These are phyloP conservation scores for Tulasnella calospora DNA, from an alignment of 768 basidiomycete species.

Conservation along the genomic window DNA sequence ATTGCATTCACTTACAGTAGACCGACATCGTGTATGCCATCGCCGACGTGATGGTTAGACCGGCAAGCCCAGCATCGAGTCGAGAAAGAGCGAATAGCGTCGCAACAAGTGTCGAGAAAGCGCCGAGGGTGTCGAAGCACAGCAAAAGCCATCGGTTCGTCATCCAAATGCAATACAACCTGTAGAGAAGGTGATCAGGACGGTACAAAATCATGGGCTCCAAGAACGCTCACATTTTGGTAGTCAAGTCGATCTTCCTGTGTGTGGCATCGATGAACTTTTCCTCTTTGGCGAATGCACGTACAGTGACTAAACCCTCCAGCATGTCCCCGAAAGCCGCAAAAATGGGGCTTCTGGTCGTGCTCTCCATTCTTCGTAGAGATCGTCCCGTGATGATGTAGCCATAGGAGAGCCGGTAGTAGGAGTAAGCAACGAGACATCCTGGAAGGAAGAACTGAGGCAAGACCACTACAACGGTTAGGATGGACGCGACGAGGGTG, in stretches of 20 bases:
- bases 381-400: slow-evolving; percentile 68
- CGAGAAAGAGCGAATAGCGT: slow-evolving; percentile 66
- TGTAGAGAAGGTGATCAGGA: background rate
- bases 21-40: slow-evolving; percentile 52
- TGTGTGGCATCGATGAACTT: slow-evolving; percentile 73
- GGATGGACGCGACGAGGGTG: slow-evolving; percentile 66
- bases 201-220: slow-evolving; percentile 1
- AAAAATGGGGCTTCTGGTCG: slow-evolving; percentile 76
- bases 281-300: slow-evolving; percentile 80
- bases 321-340: slow-evolving; percentile 70
- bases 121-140: slow-evolving; percentile 76
- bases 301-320: slow-evolving; percentile 74
- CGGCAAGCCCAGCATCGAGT: slow-evolving; percentile 41
- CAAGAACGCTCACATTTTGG: slow-evolving; percentile 46
- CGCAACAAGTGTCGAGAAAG: slow-evolving; percentile 65
- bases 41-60: slow-evolving; percentile 66
- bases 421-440: slow-evolving; percentile 52
- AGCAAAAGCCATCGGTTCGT: slow-evolving; percentile 79
- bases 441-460: slow-evolving; percentile 81
- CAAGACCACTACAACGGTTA: slow-evolving; percentile 64
- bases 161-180: slow-evolving; percentile 66
- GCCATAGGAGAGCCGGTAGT: slow-evolving; percentile 52
- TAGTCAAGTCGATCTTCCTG: slow-evolving; percentile 67
- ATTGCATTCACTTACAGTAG: slow-evolving; percentile 29
- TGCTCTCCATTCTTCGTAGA: slow-evolving; percentile 85